phyloP scores from a whole-genome alignment of 2,329 filamentous ascomycete species.

The Seiridium unicorne region DNA sequence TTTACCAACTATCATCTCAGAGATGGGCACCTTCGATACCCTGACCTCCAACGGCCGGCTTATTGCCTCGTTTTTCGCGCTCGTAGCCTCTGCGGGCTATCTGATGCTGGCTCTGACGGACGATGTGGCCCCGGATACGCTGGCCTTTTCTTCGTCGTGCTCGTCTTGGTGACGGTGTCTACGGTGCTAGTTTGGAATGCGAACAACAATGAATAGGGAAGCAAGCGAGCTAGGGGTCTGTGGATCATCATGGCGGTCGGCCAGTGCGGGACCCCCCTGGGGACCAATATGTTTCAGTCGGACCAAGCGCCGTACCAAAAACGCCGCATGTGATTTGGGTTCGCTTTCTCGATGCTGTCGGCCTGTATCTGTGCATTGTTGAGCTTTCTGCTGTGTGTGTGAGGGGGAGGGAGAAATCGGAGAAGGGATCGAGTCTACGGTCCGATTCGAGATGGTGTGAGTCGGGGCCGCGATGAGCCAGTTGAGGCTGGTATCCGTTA shows the following conservation, averaged over 20 bases:
- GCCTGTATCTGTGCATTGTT: not conserved
- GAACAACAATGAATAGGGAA: not conserved
- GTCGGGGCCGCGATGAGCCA: not conserved
- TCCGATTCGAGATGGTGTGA: not conserved
- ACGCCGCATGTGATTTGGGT: not conserved
- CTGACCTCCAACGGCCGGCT: not conserved
- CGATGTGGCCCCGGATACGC: not conserved
- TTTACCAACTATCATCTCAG: not conserved
- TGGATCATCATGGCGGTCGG: not conserved
- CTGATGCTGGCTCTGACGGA: not conserved
- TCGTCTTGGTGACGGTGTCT: not conserved
- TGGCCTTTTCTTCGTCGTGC: not conserved
- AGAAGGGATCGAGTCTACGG: not conserved
- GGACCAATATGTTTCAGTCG: not conserved
- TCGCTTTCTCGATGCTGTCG: not conserved
- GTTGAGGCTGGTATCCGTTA: not conserved
- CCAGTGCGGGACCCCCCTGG: not conserved
- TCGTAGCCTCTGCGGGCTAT: not conserved
- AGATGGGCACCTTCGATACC: not conserved
- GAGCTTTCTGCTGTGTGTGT: not conserved
- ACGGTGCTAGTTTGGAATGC: not conserved
- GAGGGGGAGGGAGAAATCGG: not conserved
- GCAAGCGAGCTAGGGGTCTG: not conserved
- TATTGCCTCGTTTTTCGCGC: not conserved
- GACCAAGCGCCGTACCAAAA: not conserved